phyloP scores from a whole-genome alignment of 2,329 filamentous ascomycete genomes.

The Diaporthe amygdali region DNA sequence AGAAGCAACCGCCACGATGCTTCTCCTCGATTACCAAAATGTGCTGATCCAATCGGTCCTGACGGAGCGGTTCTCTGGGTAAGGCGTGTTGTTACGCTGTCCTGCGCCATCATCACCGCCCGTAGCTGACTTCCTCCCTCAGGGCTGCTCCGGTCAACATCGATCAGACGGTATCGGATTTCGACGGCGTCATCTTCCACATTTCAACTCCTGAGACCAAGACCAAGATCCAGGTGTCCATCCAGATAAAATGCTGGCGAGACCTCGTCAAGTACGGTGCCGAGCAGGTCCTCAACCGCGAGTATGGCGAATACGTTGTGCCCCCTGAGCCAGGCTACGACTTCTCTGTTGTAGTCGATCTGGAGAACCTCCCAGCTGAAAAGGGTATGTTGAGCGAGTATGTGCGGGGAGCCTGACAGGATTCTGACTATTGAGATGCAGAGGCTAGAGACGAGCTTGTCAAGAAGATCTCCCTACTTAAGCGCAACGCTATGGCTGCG shows the following conservation, averaged over 20 bases:
- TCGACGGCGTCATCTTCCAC: conserved; percentile 98
- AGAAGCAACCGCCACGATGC: conserved; percentile 59
- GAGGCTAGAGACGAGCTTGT: conserved; percentile 88
- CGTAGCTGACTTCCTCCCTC: conserved; percentile 30
- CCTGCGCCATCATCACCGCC: not conserved
- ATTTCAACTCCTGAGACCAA: conserved; percentile 95
- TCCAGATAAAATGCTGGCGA: conserved; percentile 92
- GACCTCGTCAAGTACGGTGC: conserved; percentile 95
- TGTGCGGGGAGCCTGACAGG: not conserved
- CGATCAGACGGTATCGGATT: conserved; percentile 98
- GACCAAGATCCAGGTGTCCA: conserved; percentile 91
- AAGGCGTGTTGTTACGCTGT: conserved; percentile 35
- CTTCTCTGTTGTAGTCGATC: conserved; percentile 89
- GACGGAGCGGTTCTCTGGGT: conserved; percentile 93
- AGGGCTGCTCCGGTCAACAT: conserved; percentile 88
- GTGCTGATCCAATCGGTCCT: conserved; percentile 96
- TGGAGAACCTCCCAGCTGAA: conserved; percentile 83
- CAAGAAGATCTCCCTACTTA: conserved; percentile 85
- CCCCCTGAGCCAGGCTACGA: conserved; percentile 89
- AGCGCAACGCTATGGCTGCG: conserved; percentile 98
- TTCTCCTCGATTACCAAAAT: conserved; percentile 99
- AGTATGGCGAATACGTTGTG: conserved; percentile 93
- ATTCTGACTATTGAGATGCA: conserved; percentile 34
- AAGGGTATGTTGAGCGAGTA: conserved; percentile 60
- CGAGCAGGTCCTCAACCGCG: conserved; percentile 86